Base-by-base conservation (phyloP, 768 basidiomycete species). In the Mycena venus region DNA sequence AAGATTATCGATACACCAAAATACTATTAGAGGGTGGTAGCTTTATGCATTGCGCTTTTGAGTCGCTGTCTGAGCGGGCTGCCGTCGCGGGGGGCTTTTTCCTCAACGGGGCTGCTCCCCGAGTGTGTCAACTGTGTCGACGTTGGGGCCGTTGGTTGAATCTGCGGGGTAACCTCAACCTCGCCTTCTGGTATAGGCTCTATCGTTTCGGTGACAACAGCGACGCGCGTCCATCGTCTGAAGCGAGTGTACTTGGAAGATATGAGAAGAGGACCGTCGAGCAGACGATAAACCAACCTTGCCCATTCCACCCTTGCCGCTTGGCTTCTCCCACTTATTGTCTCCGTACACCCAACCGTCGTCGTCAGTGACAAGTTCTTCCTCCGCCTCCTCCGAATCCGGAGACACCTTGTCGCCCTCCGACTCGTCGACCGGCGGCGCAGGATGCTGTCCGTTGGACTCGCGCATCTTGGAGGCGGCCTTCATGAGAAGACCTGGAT, bases 271-370 rank as follows among this genome's bases (percentile, higher is more conserved):
- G 68, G 53, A 40, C 60, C 27, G 32, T 62, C 31, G 40, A 40
- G 64, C 47, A 44, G 8, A 36, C 36, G 7, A 34, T 21, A 65
- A 10, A 78, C 84, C 51, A 49, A 92, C 93, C 87, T 97, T 97
- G 82, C 96, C 94, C 85, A 97, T 90, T 8, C 96, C 95, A 59
- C 95, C 95, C 77, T 92, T 94, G 68, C 86, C 86, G 66, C 91
- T 92, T 55, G 89, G 86, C 23, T 85, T 88, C 80, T 98, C 96
- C 97, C 97, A 99, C 81, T 98, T 98, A 82, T 99, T 99, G 77
- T 97, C 97, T 2, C 92, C 94, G 79, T 96, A 98, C 8, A 96
- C 89, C 97, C 97, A 99, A 5, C 97, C 97, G 73, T 97, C 96
- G 4, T 87, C 80, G 80, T 99, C 97, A 2, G 96, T 98, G 42